Conservation (phyloP, 2,329 filamentous ascomycete genomes). For the Pseudogymnoascus sp. region DNA sequence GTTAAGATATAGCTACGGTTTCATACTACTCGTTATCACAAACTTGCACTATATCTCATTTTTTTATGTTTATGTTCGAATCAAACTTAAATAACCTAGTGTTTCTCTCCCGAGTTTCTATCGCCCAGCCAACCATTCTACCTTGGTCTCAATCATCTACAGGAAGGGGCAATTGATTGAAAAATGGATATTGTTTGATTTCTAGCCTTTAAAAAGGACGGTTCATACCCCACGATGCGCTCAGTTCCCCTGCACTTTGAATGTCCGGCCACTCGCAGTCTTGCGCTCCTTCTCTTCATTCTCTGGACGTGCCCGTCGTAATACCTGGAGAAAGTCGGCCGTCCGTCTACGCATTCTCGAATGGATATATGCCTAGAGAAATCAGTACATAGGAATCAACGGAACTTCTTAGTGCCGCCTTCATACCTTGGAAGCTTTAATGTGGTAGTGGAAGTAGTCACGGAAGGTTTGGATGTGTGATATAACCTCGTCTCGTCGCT, state of each 20-base stretch:
- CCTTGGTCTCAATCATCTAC: not conserved
- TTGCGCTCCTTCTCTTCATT: conserved; percentile 96
- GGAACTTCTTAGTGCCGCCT: not conserved
- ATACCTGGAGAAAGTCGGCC: conserved; percentile 97
- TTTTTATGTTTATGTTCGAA: not conserved
- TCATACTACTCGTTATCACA: not conserved
- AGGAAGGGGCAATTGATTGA: not conserved
- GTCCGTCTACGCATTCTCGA: conserved; percentile 96
- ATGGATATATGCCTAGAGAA: conserved; percentile 79
- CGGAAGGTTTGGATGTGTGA: conserved; percentile 99
- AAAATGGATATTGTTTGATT: conserved; percentile 4
- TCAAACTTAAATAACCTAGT: not conserved
- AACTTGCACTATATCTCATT: not conserved
- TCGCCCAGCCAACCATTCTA: not conserved
- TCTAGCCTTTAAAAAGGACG: not conserved
- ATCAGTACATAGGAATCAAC: conserved; percentile 15
- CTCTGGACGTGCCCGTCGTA: conserved; percentile 89
- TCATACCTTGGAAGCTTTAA: conserved; percentile 87
- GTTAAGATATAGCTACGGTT: not conserved
- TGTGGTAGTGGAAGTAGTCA: conserved; percentile 99
- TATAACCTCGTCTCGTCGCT: conserved; percentile 89
- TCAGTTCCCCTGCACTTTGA: conserved; percentile 43
- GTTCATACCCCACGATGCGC: not conserved
- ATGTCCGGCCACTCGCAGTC: conserved; percentile 92
- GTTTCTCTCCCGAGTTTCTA: not conserved